Conservation (phyloP, 495 filamentous ascomycete species). For the Schizothecium vesticola region DNA sequence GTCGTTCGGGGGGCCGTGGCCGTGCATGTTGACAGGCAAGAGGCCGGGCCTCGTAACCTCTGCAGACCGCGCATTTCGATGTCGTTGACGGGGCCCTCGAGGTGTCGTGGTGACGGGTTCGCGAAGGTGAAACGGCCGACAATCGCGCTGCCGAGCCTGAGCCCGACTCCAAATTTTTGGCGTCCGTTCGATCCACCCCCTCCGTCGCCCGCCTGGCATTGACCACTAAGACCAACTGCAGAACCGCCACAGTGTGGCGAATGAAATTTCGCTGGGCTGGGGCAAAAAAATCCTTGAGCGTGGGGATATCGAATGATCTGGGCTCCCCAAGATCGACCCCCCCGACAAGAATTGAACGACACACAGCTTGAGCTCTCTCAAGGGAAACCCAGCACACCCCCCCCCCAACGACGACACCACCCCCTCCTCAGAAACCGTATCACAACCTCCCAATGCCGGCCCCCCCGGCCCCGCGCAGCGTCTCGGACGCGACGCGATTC, state of each 20-base stretch:
- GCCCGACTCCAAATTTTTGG: conserved; percentile 11
- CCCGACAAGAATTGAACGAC: not conserved
- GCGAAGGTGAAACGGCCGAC: conserved; percentile 1
- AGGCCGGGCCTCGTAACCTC: conserved; percentile 22
- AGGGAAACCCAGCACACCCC: not conserved
- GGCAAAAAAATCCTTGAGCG: conserved; percentile 24
- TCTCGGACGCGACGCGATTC: conserved; percentile 91
- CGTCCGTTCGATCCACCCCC: not conserved
- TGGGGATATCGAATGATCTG: conserved; percentile 22
- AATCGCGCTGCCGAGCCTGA: not conserved
- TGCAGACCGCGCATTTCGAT: conserved; percentile 26
- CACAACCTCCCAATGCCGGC: conserved; percentile 16
- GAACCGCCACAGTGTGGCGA: conserved; percentile 5
- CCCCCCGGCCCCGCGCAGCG: conserved; percentile 68
- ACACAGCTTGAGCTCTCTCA: not conserved
- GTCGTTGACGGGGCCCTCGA: conserved; percentile 9
- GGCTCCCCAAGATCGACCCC: conserved; percentile 9
- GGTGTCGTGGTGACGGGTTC: not conserved
- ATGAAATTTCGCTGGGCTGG: not conserved
- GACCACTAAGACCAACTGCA: not conserved
- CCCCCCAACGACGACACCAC: not conserved
- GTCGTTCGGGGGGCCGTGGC: conserved; percentile 16
- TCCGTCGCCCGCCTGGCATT: not conserved
- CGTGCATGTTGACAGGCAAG: conserved; percentile 21
- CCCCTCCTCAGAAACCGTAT: not conserved